Percentiles rank a stretch among this genome's conserved stretches.
Conservation (phyloP, 805 yeast species). For the Spathaspora hagerdaliae region DNA sequence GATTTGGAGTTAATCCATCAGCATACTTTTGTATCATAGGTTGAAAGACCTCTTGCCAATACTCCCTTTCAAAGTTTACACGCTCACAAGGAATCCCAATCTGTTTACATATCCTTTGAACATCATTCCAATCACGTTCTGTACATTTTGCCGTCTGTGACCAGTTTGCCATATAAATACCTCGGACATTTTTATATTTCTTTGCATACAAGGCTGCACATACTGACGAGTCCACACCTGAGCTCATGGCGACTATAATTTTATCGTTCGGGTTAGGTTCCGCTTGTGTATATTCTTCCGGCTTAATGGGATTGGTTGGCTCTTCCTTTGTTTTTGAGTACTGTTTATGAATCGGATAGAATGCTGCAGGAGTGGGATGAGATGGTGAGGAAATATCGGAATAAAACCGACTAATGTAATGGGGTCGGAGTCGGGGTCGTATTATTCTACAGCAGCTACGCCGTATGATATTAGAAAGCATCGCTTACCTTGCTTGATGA, state of each 20-base stretch:
- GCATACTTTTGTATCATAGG: conserved; percentile 82
- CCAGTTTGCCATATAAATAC: conserved; percentile 96
- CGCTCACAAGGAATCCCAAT: conserved; percentile 67
- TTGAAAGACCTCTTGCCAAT: conserved; percentile 88
- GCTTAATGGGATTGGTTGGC: neutral
- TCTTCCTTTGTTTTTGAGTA: neutral
- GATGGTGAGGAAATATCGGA: neutral
- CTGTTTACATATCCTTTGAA: conserved; percentile 56
- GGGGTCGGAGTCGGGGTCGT: too few relatives aligned
- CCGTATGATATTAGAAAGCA: too few relatives aligned
- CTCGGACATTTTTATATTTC: conserved; percentile 59
- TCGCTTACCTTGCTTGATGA: too few relatives aligned
- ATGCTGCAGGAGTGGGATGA: conserved; percentile 2
- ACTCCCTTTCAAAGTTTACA: conserved; percentile 83
- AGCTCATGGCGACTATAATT: conserved; percentile 86
- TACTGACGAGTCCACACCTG: conserved; percentile 94
- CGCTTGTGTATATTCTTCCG: conserved; percentile 28
- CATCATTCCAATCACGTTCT: conserved; percentile 88
- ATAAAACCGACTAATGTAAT: too few relatives aligned
- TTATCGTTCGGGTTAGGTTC: conserved; percentile 52
- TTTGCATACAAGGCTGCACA: conserved; percentile 66
- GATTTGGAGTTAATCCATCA: conserved; percentile 85
- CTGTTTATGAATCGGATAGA: conserved; percentile 2
- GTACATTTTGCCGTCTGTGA: conserved; percentile 62
- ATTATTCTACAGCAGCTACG: too few relatives aligned